A percentile compares a stretch with the other conserved stretches of the same genome.
Conservation (phyloP, 2,329 filamentous ascomycete species). For the Neofusicoccum sp. region DNA sequence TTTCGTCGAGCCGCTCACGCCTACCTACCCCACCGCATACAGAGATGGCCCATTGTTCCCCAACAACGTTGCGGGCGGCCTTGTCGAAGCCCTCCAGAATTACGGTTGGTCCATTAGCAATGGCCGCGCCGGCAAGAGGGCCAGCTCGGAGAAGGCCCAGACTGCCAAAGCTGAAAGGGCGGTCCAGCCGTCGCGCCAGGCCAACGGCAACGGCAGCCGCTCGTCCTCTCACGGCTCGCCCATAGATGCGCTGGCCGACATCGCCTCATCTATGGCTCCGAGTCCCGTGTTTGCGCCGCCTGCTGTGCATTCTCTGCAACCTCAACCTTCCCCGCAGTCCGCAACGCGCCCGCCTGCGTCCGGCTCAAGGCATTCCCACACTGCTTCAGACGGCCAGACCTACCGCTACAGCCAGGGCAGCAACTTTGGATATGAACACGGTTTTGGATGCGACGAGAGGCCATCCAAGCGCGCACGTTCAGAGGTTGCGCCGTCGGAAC, state of each 20-base stretch:
- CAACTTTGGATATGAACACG: conserved; percentile 10
- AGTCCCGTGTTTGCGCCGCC: conserved; percentile 36
- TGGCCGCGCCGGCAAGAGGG: not conserved
- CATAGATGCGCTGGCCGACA: conserved; percentile 49
- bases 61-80: not conserved
- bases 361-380: conserved; percentile 40
- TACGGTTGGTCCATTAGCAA: conserved; percentile 7
- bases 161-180: conserved; percentile 16
- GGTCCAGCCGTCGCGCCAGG: conserved; percentile 6
- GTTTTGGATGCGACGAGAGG: conserved; percentile 44
- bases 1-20: conserved; percentile 40
- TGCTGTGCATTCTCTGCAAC: conserved; percentile 26
- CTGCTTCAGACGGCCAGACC: conserved; percentile 19
- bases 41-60: conserved; percentile 22
- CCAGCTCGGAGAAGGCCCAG: not conserved
- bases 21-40: conserved; percentile 24
- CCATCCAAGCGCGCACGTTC: conserved; percentile 64
- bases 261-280: conserved; percentile 42
- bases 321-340: conserved; percentile 9
- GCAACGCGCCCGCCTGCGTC: conserved; percentile 8
- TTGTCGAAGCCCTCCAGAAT: conserved; percentile 12
- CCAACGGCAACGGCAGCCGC: conserved; percentile 23
- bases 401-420: conserved; percentile 12
- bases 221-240: conserved; percentile 34
- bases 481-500: conserved; percentile 53